Percentiles rank a stretch among this genome's conserved stretches.
These are phyloP conservation scores for Atractiella rhizophila DNA, from an alignment of 768 basidiomycete genomes.

Conservation along the genomic window DNA sequence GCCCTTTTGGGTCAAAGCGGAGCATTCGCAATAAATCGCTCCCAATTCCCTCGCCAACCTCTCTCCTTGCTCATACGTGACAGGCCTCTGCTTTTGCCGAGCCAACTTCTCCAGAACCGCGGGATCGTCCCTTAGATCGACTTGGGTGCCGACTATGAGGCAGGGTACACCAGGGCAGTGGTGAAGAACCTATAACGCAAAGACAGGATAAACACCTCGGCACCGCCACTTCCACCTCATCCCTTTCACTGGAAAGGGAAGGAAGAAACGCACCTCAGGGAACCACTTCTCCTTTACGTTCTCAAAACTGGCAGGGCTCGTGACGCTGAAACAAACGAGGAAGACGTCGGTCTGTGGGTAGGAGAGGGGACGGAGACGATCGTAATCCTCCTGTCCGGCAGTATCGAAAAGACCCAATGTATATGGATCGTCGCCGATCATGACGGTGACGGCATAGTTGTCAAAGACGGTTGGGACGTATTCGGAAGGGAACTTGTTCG, in stretches of 20 bases:
- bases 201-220: not conserved
- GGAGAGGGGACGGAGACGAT: slow-evolving; percentile 90
- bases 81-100: slow-evolving; percentile 87
- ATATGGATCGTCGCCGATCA: slow-evolving; percentile 99
- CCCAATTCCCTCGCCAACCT: slow-evolving; percentile 88
- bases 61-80: slow-evolving; percentile 67
- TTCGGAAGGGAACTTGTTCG: slow-evolving; percentile 96
- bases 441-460: slow-evolving; percentile 98
- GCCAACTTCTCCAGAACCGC: slow-evolving; percentile 83
- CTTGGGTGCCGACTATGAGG: slow-evolving; percentile 94
- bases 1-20: slow-evolving; percentile 94
- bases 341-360: slow-evolving; percentile 99
- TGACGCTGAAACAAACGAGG: slow-evolving; percentile 97
- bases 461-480: slow-evolving; percentile 96
- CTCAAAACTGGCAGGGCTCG: slow-evolving; percentile 92
- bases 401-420: slow-evolving; percentile 96
- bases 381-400: slow-evolving; percentile 99
- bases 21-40: slow-evolving; percentile 97
- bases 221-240: not conserved
- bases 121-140: slow-evolving; percentile 81
- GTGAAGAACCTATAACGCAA: slow-evolving; percentile 46
- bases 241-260: not conserved
- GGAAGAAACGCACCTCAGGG: slow-evolving; percentile 36
- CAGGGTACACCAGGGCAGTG: slow-evolving; percentile 98
- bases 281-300: slow-evolving; percentile 99